Evolutionary conservation across 768 basidiomycete species (phyloP).

Genomic region (Tricholoma sp.): DNA sequence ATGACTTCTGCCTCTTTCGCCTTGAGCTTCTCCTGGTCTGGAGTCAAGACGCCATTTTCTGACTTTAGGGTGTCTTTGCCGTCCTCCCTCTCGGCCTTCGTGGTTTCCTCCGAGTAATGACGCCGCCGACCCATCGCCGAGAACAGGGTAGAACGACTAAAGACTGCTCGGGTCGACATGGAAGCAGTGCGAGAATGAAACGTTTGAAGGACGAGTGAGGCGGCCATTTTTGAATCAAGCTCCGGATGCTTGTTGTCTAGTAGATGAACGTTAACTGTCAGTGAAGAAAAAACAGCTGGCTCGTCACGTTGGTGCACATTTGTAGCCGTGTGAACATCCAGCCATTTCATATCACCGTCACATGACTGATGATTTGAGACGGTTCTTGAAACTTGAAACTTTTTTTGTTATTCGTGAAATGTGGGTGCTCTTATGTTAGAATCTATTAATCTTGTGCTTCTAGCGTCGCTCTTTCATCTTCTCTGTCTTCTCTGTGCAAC

Average conservation of each 20-base stretch:
- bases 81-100: slow-evolving; percentile 24
- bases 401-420: background rate
- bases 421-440: background rate
- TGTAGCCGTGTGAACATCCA: background rate
- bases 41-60: slow-evolving; percentile 17
- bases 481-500: background rate
- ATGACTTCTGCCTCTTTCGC: slow-evolving; percentile 75
- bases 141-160: slow-evolving; percentile 18
- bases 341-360: background rate
- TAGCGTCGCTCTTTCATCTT: background rate
- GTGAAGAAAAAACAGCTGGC: background rate
- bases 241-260: slow-evolving; percentile 10
- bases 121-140: slow-evolving; percentile 31
- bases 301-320: background rate
- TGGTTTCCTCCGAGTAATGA: slow-evolving; percentile 55
- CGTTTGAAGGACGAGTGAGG: slow-evolving; percentile 43
- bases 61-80: slow-evolving; percentile 19
- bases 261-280: slow-evolving; percentile 9
- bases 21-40: slow-evolving; percentile 54
- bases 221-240: slow-evolving; percentile 36
- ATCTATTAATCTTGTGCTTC: background rate
- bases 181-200: slow-evolving; percentile 59
- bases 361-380: background rate
- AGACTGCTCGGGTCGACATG: slow-evolving; percentile 41
- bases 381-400: background rate